These are phyloP conservation scores for Wickerhamiella galacta DNA, from an alignment of 805 yeast species.

Conservation along the genomic window DNA sequence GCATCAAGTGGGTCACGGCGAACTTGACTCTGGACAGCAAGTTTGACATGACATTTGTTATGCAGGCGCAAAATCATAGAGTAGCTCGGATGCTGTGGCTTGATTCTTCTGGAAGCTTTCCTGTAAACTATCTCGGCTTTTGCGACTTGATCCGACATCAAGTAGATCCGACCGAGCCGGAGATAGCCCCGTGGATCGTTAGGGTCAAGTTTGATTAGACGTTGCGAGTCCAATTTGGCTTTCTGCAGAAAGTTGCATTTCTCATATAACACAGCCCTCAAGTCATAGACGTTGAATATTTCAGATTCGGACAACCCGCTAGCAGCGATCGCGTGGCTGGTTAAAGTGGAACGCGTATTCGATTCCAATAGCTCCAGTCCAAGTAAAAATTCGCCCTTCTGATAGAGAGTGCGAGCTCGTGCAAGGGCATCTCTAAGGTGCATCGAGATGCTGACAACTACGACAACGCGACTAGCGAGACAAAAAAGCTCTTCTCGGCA, in stretches of 20 bases:
- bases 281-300: constrained; percentile 1
- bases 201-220: constrained; percentile 1
- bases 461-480: too few species aligned
- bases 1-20: constrained; percentile 1
- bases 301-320: too few species aligned
- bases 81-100: neutral
- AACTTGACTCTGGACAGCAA: too few species aligned
- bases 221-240: constrained; percentile 2
- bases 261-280: neutral
- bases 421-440: too few species aligned
- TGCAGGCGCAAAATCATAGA: neutral
- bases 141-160: neutral
- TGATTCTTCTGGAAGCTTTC: neutral
- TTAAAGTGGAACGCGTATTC: too few species aligned
- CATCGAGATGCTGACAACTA: too few species aligned
- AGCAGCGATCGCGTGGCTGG: too few species aligned
- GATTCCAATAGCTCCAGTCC: too few species aligned
- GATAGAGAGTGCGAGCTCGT: too few species aligned
- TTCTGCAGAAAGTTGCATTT: neutral
- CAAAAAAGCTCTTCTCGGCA: too few species aligned
- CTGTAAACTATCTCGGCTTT: neutral
- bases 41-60: too few species aligned
- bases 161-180: neutral
- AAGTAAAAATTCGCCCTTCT: too few species aligned
- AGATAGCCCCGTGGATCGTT: constrained; percentile 2